phyloP scores from a whole-genome alignment of 768 basidiomycete genomes.

The Suillus discolor region DNA sequence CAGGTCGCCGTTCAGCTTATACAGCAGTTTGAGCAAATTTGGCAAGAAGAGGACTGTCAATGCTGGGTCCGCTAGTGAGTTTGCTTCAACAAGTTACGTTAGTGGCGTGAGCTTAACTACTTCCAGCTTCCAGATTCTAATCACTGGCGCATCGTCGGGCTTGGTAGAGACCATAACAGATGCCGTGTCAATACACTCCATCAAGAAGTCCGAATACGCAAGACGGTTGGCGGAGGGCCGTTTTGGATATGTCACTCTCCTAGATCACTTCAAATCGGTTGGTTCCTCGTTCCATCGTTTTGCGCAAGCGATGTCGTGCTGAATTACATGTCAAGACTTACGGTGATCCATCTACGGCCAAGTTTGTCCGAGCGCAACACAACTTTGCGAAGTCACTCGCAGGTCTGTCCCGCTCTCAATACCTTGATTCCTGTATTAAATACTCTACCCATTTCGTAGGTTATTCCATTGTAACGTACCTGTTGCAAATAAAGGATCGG shows the following conservation, averaged over 20 bases:
- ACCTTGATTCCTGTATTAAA: constrained; percentile 7
- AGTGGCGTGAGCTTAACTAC: constrained; percentile 3
- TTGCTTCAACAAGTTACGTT: neutral
- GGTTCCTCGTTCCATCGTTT: neutral
- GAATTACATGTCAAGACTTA: constrained; percentile 61
- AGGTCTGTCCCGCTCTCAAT: constrained; percentile 42
- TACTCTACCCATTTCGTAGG: constrained; percentile 42
- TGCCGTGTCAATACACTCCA: constrained; percentile 97
- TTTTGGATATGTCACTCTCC: constrained; percentile 83
- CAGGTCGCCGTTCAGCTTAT: constrained; percentile 97
- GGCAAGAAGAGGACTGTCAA: constrained; percentile 89
- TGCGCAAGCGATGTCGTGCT: neutral
- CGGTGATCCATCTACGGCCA: constrained; percentile 84
- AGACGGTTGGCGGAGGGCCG: constrained; percentile 78
- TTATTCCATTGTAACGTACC: constrained; percentile 94
- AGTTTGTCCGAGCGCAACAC: constrained; percentile 86
- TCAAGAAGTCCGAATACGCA: constrained; percentile 98
- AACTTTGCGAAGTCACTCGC: constrained; percentile 94
- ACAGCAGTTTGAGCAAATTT: constrained; percentile 89
- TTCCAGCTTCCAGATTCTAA: constrained; percentile 89
- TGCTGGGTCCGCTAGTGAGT: constrained; percentile 94
- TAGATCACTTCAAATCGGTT: constrained; percentile 92
- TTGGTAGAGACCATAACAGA: constrained; percentile 98
- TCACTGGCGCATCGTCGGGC: constrained; percentile 91
- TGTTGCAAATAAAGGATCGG: constrained; percentile 97